A percentile compares a stretch with the other conserved stretches of the same genome.
Evolutionary conservation across 495 filamentous ascomycete genomes (phyloP).

Genomic region (Tuber magnatum): DNA sequence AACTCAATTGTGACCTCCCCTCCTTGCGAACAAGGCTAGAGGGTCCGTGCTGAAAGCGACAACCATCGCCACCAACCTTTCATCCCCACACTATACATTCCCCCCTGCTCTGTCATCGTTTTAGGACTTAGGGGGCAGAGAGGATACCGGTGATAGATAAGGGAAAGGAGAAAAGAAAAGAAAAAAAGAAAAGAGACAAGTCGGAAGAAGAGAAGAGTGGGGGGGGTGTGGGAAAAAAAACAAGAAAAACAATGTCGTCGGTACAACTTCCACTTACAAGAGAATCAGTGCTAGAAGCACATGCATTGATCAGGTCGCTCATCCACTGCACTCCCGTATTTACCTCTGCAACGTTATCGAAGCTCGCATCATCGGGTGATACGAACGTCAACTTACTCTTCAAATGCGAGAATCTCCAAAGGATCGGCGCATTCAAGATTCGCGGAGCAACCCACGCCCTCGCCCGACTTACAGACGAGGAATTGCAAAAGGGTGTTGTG

Average conservation of each 20-base stretch:
- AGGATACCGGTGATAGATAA: background rate
- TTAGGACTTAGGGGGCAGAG: background rate
- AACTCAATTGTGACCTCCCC: background rate
- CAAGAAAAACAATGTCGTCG: constrained; percentile 35
- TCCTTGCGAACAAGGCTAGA: background rate
- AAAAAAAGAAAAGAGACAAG: background rate
- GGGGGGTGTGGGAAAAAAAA: background rate
- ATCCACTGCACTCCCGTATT: constrained; percentile 80
- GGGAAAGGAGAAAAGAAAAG: background rate
- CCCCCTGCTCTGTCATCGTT: background rate
- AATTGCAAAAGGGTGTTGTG: constrained; percentile 67
- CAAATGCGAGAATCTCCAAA: constrained; percentile 94
- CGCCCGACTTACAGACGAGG: constrained; percentile 58
- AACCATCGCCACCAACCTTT: background rate
- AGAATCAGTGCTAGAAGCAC: constrained; percentile 59
- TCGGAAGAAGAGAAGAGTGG: background rate
- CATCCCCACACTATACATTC: background rate
- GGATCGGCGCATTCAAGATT: constrained; percentile 87
- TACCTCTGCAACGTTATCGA: constrained; percentile 65
- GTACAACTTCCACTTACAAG: constrained; percentile 58
- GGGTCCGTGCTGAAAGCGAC: background rate
- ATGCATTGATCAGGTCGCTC: constrained; percentile 62
- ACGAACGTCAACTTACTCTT: constrained; percentile 71
- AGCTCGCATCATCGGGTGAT: constrained; percentile 54
- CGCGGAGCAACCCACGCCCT: constrained; percentile 87